Base-by-base conservation (phyloP, 2,329 filamentous ascomycete species). In the Clonostachys sp. region DNA sequence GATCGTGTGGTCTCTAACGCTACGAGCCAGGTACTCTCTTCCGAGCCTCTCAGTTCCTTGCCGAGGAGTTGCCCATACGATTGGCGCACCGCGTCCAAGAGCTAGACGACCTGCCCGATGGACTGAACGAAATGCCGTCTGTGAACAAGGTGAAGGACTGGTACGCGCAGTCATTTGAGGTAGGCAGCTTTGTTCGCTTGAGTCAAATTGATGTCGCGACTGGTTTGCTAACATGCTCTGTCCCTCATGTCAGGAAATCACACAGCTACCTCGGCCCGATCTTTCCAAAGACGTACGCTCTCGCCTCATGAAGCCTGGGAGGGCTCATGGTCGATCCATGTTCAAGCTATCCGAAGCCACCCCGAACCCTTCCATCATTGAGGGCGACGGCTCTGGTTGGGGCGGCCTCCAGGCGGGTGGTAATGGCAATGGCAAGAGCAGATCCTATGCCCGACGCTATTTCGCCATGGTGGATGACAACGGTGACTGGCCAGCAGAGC, bases 111-210 rank as follows among this genome's bases (percentile, higher is more conserved):
- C 77, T 99, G 3, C 94, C 94, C 35, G 94, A 99, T 78, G 94
- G 94, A 48, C 81, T 99, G 52, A 96, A 90, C 65, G 91, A 97
- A 57, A 97, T 99, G 94, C 89, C 91, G 38, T 97, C 94, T 12
- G 96, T 99, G 56, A 85, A 86, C 66, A 90, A 86, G 61, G 94
- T 99, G 56, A 87, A 91, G 66, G 91, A 97, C 62, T 99, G 94
- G 94, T 99, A 99, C 68, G 94, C 92, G 54, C 94, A 99, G 73
- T 99, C 94, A 45, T 99, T 99, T 62, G 94, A 99, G 83, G 91
- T 96, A 80, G 58, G 80, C 42, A 47, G 48, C 50, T n/a, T 18
- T 41, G 9, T 42, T 42, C 41, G 13, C 45, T 14, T 44, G 9
- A 10, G 24, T 30, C 24, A 30, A 30, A 9, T 30, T 30, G 9